Base-by-base conservation (phyloP, 192 early-diverging fungal species). In the Coemansia sp. region DNA sequence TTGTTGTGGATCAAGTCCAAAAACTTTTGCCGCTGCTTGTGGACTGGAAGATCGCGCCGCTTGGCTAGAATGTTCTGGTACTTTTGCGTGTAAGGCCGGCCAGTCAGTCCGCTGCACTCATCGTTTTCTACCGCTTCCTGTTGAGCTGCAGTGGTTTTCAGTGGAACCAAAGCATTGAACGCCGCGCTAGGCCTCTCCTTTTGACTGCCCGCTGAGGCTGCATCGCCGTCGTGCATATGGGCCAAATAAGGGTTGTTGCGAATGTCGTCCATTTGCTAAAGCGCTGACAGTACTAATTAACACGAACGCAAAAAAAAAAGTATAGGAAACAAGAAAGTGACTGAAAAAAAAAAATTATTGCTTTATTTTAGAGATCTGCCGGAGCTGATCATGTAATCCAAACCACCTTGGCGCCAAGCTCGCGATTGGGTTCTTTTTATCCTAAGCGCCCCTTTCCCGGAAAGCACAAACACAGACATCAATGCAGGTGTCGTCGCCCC, bases 1-100 rank as follows among this genome's bases (percentile, higher is more conserved):
- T 96, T 96, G 17, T 88, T 87, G 77, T 99, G 96, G 6, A 98
- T 75, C 73, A 99, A 80, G 30, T 96, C 86, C 30, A 99, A 84
- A 73, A 99, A 98, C 70, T 93, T 91, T 38, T 88, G 81, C 40
- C 98, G 89, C 76, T 99, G 95, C 65, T 92, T 90, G 82, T 97
- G 91, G 21, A 98, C 97, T 33, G 98, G 98, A 39, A 99, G 90
- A 44, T 90, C 89, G 53, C 93, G 88, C 39, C 98, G 90, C 69
- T 90, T 92, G 39, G 78, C 80, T 63, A 99, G 84, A 67, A 99
- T 97, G 49, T 91, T 87, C 47, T 84, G 84, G 85, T 99, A 99
- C 69, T 90, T 90, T 23, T 90, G 85, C 26, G 91, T 88, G 81
- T 89, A 98, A 17, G 87, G 76, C 52, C 87, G 86, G 14, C 89